Evolutionary conservation across 2,329 filamentous ascomycete genomes (phyloP).

Genomic region (Fusarium udum): DNA sequence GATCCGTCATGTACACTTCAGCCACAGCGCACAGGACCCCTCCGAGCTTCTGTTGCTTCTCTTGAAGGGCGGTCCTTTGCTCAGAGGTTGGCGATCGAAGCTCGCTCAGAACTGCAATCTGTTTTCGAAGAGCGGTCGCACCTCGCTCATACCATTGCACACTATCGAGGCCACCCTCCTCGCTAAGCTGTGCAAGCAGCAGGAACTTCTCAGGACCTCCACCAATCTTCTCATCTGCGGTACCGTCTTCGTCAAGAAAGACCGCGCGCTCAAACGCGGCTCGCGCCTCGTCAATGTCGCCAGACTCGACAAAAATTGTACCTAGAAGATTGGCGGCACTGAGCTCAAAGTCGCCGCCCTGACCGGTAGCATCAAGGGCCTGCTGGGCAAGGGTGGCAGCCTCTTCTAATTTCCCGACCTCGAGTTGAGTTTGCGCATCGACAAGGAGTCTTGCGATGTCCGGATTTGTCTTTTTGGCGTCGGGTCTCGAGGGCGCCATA

Average conservation of each 20-base stretch:
- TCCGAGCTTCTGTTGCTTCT: slow-evolving; percentile 82
- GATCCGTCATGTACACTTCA: slow-evolving; percentile 98
- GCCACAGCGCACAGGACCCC: slow-evolving; percentile 93
- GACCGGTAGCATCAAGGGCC: slow-evolving; percentile 56
- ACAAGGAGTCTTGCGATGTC: slow-evolving; percentile 47
- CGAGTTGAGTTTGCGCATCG: slow-evolving; percentile 55
- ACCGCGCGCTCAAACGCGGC: slow-evolving; percentile 78
- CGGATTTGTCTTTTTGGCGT: slow-evolving; percentile 49
- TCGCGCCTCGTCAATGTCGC: slow-evolving; percentile 80
- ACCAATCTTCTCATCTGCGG: slow-evolving; percentile 73
- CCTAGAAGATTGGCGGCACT: slow-evolving; percentile 79
- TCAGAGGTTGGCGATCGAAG: slow-evolving; percentile 50
- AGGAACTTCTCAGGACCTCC: slow-evolving; percentile 94
- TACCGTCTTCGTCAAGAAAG: slow-evolving; percentile 79
- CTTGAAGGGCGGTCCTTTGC: slow-evolving; percentile 61
- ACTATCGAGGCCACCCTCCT: slow-evolving; percentile 72
- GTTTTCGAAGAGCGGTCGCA: slow-evolving; percentile 74
- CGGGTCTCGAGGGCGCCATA: slow-evolving; percentile 56
- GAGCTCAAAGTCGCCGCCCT: slow-evolving; percentile 62
- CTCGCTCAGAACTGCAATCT: slow-evolving; percentile 72
- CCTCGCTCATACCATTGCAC: slow-evolving; percentile 76
- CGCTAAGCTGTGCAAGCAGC: slow-evolving; percentile 90
- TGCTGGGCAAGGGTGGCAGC: slow-evolving; percentile 53
- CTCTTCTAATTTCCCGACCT: slow-evolving; percentile 54
- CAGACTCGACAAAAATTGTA: slow-evolving; percentile 83